Conservation (phyloP, 768 basidiomycete genomes). For the Lactarius psammicola region DNA sequence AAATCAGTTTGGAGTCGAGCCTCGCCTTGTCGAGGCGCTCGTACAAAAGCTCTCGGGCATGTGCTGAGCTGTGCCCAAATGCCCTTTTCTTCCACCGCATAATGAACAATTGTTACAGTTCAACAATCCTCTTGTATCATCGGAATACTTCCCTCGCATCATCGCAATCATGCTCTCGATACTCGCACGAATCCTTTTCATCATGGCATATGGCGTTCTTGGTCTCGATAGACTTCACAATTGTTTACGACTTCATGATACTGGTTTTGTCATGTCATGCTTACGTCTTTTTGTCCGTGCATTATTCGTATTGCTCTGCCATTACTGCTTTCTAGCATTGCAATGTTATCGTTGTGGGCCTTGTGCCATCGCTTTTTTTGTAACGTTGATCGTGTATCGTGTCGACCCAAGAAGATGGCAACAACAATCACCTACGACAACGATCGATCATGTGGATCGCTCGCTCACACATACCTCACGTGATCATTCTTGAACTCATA, state of each 20-base stretch:
- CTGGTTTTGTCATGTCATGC: constrained; percentile 28
- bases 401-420: constrained; percentile 11
- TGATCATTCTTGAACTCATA: constrained; percentile 7
- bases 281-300: constrained; percentile 18
- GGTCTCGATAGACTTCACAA: constrained; percentile 21
- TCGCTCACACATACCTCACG: neutral
- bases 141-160: constrained; percentile 22
- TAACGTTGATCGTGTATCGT: constrained; percentile 21
- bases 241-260: constrained; percentile 28
- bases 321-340: constrained; percentile 27
- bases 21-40: constrained; percentile 27
- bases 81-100: constrained; percentile 5
- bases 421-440: constrained; percentile 1
- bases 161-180: constrained; percentile 25
- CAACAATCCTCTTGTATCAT: constrained; percentile 22
- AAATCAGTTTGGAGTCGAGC: constrained; percentile 28
- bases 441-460: constrained; percentile 7
- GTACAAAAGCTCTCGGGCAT: constrained; percentile 29
- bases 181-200: constrained; percentile 25
- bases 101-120: constrained; percentile 14
- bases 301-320: constrained; percentile 29
- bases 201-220: constrained; percentile 20
- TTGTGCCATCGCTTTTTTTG: constrained; percentile 16
- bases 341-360: constrained; percentile 20
- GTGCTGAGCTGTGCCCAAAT: constrained; percentile 15